Conservation (phyloP, 2,329 filamentous ascomycete species). For the Chrysoporthe deuterocubensis region DNA sequence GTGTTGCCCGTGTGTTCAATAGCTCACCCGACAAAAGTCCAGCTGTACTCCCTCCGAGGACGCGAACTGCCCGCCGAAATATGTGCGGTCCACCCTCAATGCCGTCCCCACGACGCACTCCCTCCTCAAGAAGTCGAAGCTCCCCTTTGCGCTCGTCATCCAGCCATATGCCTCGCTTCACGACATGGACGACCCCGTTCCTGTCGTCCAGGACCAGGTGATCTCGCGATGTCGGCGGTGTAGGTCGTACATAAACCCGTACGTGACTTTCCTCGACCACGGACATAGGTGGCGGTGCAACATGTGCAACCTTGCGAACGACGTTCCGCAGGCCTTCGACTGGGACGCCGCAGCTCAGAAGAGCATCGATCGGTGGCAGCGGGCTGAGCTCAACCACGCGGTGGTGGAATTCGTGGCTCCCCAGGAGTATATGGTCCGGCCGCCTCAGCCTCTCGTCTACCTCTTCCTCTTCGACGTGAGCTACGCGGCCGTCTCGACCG, state of each 20-base stretch:
- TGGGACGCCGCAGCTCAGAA: slow-evolving; percentile 95
- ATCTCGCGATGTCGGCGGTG: slow-evolving; percentile 96
- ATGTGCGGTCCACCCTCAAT: slow-evolving; percentile 93
- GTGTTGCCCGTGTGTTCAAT: not conserved
- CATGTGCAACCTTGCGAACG: slow-evolving; percentile 99
- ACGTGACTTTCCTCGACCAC: slow-evolving; percentile 93
- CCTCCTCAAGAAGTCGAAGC: slow-evolving; percentile 92
- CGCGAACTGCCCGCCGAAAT: slow-evolving; percentile 91
- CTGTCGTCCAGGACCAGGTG: slow-evolving; percentile 93
- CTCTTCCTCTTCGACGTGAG: slow-evolving; percentile 95
- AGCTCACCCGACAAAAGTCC: slow-evolving; percentile 56
- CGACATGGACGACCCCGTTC: slow-evolving; percentile 88
- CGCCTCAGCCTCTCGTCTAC: slow-evolving; percentile 93
- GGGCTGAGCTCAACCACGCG: slow-evolving; percentile 91
- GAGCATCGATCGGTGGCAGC: slow-evolving; percentile 87
- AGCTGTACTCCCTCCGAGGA: slow-evolving; percentile 89
- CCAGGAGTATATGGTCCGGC: slow-evolving; percentile 99
- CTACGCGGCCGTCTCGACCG: slow-evolving; percentile 85
- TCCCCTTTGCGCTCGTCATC: slow-evolving; percentile 94
- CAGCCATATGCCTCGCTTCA: slow-evolving; percentile 94
- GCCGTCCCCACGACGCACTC: slow-evolving; percentile 91
- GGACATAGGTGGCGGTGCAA: slow-evolving; percentile 99
- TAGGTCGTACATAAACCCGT: slow-evolving; percentile 97
- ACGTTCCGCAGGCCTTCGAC: slow-evolving; percentile 98
- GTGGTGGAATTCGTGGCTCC: slow-evolving; percentile 97